A percentile compares a stretch with the other conserved stretches of the same genome.
Conservation (phyloP, 495 filamentous ascomycete species). For the Podospora tetraspora region DNA sequence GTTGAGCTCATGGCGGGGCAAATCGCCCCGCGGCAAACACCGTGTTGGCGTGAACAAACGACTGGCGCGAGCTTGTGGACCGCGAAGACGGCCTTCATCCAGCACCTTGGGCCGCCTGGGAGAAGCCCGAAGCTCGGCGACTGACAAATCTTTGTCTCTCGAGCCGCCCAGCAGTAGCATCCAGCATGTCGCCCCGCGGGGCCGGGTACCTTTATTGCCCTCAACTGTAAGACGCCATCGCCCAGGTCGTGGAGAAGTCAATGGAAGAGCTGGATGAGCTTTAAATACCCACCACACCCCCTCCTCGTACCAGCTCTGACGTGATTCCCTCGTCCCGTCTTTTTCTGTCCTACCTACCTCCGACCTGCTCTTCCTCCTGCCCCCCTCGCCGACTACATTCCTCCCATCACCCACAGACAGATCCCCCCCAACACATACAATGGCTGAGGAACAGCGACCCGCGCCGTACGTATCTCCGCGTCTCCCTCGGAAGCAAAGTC, state of each 20-base stretch:
- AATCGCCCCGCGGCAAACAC: conserved; percentile 21
- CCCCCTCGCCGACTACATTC: not conserved
- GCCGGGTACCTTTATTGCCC: not conserved
- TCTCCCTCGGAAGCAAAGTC: not conserved
- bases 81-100: not conserved
- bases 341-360: not conserved
- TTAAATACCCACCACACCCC: conserved; percentile 16
- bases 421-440: conserved; percentile 33
- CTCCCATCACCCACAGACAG: conserved; percentile 8
- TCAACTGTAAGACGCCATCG: not conserved
- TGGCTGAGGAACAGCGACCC: conserved; percentile 44
- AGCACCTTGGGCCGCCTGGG: not conserved
- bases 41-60: conserved; percentile 1
- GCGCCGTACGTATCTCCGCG: conserved; percentile 42
- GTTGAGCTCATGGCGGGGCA: conserved; percentile 29
- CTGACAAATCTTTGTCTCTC: conserved; percentile 9
- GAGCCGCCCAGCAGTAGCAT: not conserved
- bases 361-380: conserved; percentile 2
- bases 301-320: not conserved
- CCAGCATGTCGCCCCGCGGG: not conserved
- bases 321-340: not conserved
- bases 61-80: not conserved
- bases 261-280: conserved; percentile 1
- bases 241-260: not conserved
- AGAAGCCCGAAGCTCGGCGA: not conserved